phyloP scores from a whole-genome alignment of 345 rosid genomes.

The Jatropha curcas region DNA sequence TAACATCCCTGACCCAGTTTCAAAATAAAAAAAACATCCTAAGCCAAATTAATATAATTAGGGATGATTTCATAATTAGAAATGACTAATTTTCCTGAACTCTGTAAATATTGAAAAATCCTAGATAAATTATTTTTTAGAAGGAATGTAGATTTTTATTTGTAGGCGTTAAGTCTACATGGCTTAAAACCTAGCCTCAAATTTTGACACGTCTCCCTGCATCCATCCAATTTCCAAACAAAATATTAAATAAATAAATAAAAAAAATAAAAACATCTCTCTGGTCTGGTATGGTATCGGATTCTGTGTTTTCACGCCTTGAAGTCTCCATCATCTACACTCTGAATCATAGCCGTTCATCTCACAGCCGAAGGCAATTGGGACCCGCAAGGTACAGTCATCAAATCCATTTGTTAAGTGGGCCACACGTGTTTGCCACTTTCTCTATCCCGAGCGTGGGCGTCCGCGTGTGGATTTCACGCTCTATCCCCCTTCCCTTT shows the following conservation, averaged over 20 bases:
- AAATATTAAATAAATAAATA: too few relatives aligned
- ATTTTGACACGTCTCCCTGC: neutral
- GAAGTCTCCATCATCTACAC: slow-evolving; percentile 2
- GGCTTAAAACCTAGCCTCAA: neutral
- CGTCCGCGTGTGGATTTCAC: slow-evolving; percentile 25
- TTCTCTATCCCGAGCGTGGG: slow-evolving; percentile 16
- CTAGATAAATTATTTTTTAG: too few relatives aligned
- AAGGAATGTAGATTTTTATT: too few relatives aligned
- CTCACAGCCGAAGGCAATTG: neutral
- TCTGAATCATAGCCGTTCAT: slow-evolving; percentile 25
- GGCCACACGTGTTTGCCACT: slow-evolving; percentile 39
- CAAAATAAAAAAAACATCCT: too few relatives aligned
- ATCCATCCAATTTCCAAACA: neutral
- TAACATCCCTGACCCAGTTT: too few relatives aligned
- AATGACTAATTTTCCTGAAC: too few relatives aligned
- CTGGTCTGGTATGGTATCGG: neutral
- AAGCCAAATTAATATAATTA: too few relatives aligned
- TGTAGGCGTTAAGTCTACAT: too few relatives aligned
- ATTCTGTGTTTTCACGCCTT: slow-evolving; percentile 13
- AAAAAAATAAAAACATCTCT: neutral
- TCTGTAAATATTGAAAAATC: too few relatives aligned
- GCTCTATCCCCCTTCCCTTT: slow-evolving; percentile 10
- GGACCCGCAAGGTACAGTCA: slow-evolving; percentile 16
- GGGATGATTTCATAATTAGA: too few relatives aligned
- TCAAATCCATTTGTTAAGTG: slow-evolving; percentile 32